Evolutionary conservation across 345 rosid genomes (phyloP).

Genomic region (Brassica juncea): DNA sequence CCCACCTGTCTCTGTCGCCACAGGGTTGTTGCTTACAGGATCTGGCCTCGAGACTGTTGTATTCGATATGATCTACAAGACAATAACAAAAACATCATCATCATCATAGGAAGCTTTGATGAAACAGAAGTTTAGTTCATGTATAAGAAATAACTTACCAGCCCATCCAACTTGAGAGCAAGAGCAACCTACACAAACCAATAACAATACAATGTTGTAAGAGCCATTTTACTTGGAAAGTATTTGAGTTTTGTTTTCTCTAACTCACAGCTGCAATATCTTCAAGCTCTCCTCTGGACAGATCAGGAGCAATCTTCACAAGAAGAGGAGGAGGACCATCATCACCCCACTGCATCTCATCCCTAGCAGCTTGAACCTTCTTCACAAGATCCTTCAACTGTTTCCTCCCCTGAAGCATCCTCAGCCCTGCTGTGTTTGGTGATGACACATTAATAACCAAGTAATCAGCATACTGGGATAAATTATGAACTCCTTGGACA

Average conservation of each 20-base stretch:
- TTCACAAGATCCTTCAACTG: constrained; percentile 92
- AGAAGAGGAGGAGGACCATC: constrained; percentile 98
- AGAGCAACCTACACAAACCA: constrained; percentile 75
- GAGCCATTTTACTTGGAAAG: constrained; percentile 19
- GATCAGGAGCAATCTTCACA: constrained; percentile 96
- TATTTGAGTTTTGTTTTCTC: neutral
- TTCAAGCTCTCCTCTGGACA: constrained; percentile 91
- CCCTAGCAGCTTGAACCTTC: constrained; percentile 99
- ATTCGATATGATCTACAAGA: constrained; percentile 78
- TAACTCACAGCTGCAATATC: constrained; percentile 90
- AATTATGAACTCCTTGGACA: constrained; percentile 96
- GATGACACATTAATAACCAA: constrained; percentile 98
- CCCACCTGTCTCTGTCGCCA: constrained; percentile 81
- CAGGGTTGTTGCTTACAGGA: constrained; percentile 51
- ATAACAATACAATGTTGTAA: constrained; percentile 31
- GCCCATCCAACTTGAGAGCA: constrained; percentile 93
- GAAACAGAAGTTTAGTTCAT: neutral
- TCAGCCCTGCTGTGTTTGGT: constrained; percentile 94
- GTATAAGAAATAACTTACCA: constrained; percentile 52
- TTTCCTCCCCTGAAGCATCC: constrained; percentile 95
- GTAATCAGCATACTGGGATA: constrained; percentile 97
- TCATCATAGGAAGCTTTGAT: neutral
- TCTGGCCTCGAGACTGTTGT: constrained; percentile 93
- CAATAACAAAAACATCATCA: constrained; percentile 5
- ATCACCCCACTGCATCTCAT: constrained; percentile 99